Base-by-base conservation (phyloP, 495 filamentous ascomycete genomes). In the Evernia prunastri region DNA sequence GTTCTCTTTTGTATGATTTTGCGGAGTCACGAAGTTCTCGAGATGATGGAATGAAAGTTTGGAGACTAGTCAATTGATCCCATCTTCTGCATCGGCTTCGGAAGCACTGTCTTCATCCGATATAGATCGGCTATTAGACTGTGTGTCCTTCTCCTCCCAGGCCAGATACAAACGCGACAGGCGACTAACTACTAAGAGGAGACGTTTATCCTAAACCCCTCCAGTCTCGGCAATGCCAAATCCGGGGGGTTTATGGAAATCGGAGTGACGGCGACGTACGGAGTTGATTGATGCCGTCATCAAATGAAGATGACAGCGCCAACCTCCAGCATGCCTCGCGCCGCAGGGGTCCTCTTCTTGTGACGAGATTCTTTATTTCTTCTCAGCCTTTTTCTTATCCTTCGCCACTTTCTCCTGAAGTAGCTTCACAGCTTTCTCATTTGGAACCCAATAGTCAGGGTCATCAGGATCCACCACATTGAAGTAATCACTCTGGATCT, bases 401-500 rank as follows among this genome's bases (percentile, higher is more conserved):
- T n/a, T 63, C 43, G 13, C 64, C 36, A 51, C 2, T 57, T 58
- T 61, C 51, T 61, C 56, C 23, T 36, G 27, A 29, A 1, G 43
- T 40, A 67, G 33, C 61, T 60, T 60, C 37, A n/a, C 47, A 17
- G 65, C 56, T 60, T 64, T 67, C 42, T 64, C 40, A 37, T 67
- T 67, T 36, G 61, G 29, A 25, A 51, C 29, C 61, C 61, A 67
- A 60, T 31, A 7, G 13, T 60, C 10, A 51, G 65, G 61, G 40
- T 67, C 65, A 56, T 54, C 61, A 42, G 43, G 57, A 63, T 4
- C 39, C 7, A 33, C 60, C 20, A 45, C 47, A 45, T 60, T 29
- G 25, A 64, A 64, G 61, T 64, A 67, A 35, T 67, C 61, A 7
- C 56, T 39, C 49, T 56, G 65, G 61, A 67, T 64, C 3, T 23